Conservation (phyloP, 345 rosid species). For the Isatis tinctoria region DNA sequence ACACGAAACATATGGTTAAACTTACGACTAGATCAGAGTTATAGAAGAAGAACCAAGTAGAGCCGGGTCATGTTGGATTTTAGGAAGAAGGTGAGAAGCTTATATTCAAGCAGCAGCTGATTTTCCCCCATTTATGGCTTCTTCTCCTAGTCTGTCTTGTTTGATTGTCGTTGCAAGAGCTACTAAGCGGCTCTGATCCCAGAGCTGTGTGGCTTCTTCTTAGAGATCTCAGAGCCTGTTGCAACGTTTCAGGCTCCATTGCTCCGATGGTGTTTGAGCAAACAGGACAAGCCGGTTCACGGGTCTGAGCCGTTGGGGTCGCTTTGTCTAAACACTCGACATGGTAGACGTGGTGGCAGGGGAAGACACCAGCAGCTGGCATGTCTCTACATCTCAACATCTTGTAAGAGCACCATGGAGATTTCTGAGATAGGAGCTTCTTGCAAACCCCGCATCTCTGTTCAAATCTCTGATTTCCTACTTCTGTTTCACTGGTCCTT, state of each 20-base stretch:
- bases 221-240: slow-evolving; percentile 57
- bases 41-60: neutral
- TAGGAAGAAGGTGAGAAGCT: slow-evolving; percentile 42
- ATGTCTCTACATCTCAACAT: slow-evolving; percentile 68
- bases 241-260: slow-evolving; percentile 58
- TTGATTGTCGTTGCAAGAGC: slow-evolving; percentile 25
- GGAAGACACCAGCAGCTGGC: slow-evolving; percentile 77
- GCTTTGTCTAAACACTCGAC: slow-evolving; percentile 88
- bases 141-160: slow-evolving; percentile 33
- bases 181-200: slow-evolving; percentile 41
- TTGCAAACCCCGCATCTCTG: slow-evolving; percentile 76
- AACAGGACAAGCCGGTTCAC: slow-evolving; percentile 71
- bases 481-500: slow-evolving; percentile 57
- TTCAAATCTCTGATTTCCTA: slow-evolving; percentile 40
- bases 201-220: slow-evolving; percentile 48
- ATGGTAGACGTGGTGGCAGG: slow-evolving; percentile 82
- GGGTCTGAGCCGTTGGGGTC: slow-evolving; percentile 57
- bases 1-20: neutral
- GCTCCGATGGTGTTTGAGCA: slow-evolving; percentile 52
- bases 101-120: slow-evolving; percentile 44
- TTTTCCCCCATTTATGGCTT: slow-evolving; percentile 38
- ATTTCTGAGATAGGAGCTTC: slow-evolving; percentile 61
- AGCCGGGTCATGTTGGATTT: slow-evolving; percentile 32
- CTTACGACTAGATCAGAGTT: neutral
- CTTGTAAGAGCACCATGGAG: slow-evolving; percentile 82